Evolutionary conservation across 352 stramenopile genomes (phyloP), one percentile per base, ranked within the genome.

Genomic region (Phytophthora citrophthora): DNA sequence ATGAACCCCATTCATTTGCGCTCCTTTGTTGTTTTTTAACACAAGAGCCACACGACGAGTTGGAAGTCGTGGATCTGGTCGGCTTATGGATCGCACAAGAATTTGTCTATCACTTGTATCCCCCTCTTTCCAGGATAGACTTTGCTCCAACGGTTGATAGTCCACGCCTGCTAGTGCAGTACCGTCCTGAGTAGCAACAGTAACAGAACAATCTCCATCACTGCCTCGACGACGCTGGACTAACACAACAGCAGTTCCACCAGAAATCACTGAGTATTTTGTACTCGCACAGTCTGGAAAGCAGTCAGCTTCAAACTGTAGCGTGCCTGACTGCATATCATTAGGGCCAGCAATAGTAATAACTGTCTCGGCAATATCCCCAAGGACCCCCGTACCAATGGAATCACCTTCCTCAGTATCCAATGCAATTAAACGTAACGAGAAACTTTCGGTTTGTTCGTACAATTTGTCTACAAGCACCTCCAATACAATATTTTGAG

Each of bases 291-390:
- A 94, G 20, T 61, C 74, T 2, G 82, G 77, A 58, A 92, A 93
- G 27, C 86, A 94, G n/a, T 84, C 68, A 0, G 82, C 72, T 27
- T 84, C 68, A 9, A 94, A 89, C 53, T 91, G 84, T 11, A 89
- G 54, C 3, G 74, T 61, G 4, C 86, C 86, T 0, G 72, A 49
- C 24, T 58, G 73, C 1, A 74, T 81, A 52, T 93, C 60, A 36
- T 93, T 93, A 2, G 83, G 83, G 1, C 83, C 83, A 29, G 56
- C 50, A 20, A 93, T 91, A 12, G 67, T 81, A 12, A 91, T 70
- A 9, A 72, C n/a, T 10, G 87, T 52, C 45, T 86, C 59, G 4
- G 54, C 54, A 46, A 86, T 79, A 12, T 60, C 66, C 7, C 79
- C 79, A 10, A 90, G 74, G 5, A 34, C 53, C 3, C 78, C 78